Conservation (phyloP, 2,329 filamentous ascomycete species). For the Coleophoma cylindrospora region DNA sequence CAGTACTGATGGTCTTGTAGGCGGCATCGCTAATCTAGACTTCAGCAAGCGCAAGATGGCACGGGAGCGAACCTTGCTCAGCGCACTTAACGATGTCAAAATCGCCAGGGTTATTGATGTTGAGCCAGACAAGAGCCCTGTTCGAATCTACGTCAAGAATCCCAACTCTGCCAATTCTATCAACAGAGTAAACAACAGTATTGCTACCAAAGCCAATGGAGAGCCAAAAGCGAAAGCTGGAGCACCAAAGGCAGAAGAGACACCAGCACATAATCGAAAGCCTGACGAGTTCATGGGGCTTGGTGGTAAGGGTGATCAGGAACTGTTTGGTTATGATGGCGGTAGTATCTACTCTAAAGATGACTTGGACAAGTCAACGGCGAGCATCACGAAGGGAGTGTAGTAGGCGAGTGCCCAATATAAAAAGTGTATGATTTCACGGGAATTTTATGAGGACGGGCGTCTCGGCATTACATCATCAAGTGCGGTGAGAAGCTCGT, state of each 20-base stretch:
- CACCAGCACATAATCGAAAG: conserved; percentile 62
- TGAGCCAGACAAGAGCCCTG: conserved; percentile 45
- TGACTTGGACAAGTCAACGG: conserved; percentile 7
- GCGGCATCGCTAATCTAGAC: conserved; percentile 76
- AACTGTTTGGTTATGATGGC: conserved; percentile 64
- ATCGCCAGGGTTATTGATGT: conserved; percentile 53
- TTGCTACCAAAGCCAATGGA: conserved; percentile 24
- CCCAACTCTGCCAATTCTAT: conserved; percentile 35
- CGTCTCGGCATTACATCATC: too few species aligned
- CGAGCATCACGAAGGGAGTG: too few species aligned
- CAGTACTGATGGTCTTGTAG: conserved; percentile 87
- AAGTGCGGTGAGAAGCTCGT: too few species aligned
- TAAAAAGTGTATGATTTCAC: too few species aligned
- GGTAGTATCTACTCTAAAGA: conserved; percentile 42
- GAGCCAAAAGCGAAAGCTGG: conserved; percentile 15
- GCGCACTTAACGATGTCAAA: conserved; percentile 72
- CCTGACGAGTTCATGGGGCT: conserved; percentile 76
- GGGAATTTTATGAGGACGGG: too few species aligned
- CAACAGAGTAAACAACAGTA: conserved; percentile 35
- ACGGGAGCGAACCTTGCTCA: conserved; percentile 81
- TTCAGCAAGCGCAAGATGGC: conserved; percentile 76
- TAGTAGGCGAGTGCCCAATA: too few species aligned
- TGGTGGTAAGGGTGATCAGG: conserved; percentile 81
- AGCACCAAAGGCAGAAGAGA: conserved; percentile 50
- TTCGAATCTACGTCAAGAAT: conserved; percentile 77